Conservation (phyloP, 169 alveolate species). For the Eimeria acervulina region DNA sequence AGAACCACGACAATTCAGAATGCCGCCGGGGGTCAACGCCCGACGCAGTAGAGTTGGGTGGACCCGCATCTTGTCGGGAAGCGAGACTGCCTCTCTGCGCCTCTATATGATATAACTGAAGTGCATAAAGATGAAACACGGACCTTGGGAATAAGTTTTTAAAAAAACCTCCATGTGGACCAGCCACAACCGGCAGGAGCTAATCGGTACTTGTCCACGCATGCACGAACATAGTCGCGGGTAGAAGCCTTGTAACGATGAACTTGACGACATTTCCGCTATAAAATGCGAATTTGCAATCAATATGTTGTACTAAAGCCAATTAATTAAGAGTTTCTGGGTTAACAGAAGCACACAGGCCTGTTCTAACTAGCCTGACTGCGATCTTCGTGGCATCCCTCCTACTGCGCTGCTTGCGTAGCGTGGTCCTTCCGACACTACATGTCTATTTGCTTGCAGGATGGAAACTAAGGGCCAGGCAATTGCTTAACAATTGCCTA, state of each 20-base stretch:
- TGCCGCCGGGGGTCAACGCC: slow-evolving; percentile 57
- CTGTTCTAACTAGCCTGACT: neutral
- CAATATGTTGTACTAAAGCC: neutral
- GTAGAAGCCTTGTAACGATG: neutral
- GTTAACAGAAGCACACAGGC: neutral
- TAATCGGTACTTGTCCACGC: neutral
- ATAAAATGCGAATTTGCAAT: neutral
- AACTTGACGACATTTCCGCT: too few relatives aligned
- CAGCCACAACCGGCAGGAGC: neutral
- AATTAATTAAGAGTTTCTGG: neutral
- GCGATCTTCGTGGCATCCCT: neutral
- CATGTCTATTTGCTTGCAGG: neutral
- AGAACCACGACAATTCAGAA: slow-evolving; percentile 73
- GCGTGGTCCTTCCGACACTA: neutral
- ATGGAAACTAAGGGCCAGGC: neutral
- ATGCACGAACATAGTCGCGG: slow-evolving; percentile 2
- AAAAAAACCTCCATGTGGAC: neutral
- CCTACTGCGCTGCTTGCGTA: neutral
- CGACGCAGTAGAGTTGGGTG: slow-evolving; percentile 69
- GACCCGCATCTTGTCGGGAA: slow-evolving; percentile 37
- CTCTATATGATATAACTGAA: neutral
- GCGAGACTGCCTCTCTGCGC: neutral
- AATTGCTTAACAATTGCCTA: neutral
- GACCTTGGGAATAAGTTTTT: neutral
- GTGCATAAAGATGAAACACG: neutral